Evolutionary conservation across 305 asterid genomes (phyloP), one percentile per base, ranked within the genome.

Genomic region (Fraxinus latifolia): DNA sequence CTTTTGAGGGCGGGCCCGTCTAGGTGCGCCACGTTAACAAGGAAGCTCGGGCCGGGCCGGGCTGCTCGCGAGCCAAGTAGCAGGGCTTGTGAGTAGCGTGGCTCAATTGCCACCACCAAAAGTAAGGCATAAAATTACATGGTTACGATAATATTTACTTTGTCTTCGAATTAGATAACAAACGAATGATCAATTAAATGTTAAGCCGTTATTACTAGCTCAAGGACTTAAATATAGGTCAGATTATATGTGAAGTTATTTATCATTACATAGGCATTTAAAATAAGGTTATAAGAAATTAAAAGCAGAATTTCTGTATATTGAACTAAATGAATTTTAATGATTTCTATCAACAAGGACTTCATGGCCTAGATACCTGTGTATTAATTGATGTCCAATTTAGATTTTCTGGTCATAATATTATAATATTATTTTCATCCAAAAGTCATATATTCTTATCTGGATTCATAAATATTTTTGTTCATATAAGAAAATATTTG

Each of bases 321-420:
- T 70, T 25, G 50, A 25, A 55, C 8, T 31, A 25, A 74, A 47
- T 14, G 21, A 36, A 78, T 78, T 65, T 55, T 7, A 74, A 32
- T 34, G 53, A 27, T 34, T 74, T 77, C 58, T 60, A 67, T 14
- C 36, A 25, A 23, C 1, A 65, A 23, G 32, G 14, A 36, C n/a
- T 21, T 25, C 8, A 25, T 44, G 34, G 34, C 60, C 81, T 17
- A n/a, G 29, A n/a, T 70, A 62, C 31, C 78, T 29, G 27, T 77
- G 29, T 53, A 67, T 62, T 21, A 21, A 65, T 72, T 53, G 42
- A 23, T 55, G 32, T 65, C 78, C 25, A 67, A 83, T 34, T 47
- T 76, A 65, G 73, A 25, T 74, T 78, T 77, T 58, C 74, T 50
- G 37, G 39, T 73, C 68, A 67, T 55, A 77, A 81, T 67, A 58